Base-by-base conservation (phyloP, 495 filamentous ascomycete species). In the Cryomyces minteri region DNA sequence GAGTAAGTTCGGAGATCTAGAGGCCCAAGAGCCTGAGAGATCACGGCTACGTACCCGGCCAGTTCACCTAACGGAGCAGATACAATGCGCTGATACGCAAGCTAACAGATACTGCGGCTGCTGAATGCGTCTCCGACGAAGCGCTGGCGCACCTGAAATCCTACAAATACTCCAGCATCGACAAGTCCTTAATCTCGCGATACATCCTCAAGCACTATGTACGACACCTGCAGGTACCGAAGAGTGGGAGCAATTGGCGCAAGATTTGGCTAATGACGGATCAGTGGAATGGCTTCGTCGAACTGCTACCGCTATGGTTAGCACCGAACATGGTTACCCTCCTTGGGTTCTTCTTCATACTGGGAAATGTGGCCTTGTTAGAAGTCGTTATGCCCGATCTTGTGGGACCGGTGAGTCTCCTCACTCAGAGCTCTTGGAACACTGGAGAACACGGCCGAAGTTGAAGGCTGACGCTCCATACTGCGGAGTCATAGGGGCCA, bases 321-420 rank as follows among this genome's bases (percentile, higher is more conserved):
- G 92, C 92, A 9, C 90, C 90, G 6, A 98, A 98, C 59, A 88
- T 94, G 75, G 88, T 98, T 33, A 98, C 90, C 51, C 75, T 98
- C 6, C 59, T 98, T 25, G 90, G 90, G 46, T 96, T 98, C 73
- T 75, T 82, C 63, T 96, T 84, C 65, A 93, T 98, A 52, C 66
- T 98, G 10, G 74, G 65, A 41, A 95, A 98, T 58, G 80, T 98
- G 45, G 74, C 70, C 41, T 67, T 87, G 43, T 69, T 95, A 45
- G 76, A 80, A 41, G 67, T 92, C 37, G 80, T 75, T 54, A 81
- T 96, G 68, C 92, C 92, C 43, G 90, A 95, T 66, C 69, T 98
- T 29, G 72, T 84, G 30, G 92, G 92, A 58, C 90, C 90, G 48
- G 84, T 88, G 74, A 55, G 81, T 31, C 37, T 34, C 34, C 9